Evolutionary conservation across 768 basidiomycete genomes (phyloP).

Genomic region (Paxillus rubicundulus): DNA sequence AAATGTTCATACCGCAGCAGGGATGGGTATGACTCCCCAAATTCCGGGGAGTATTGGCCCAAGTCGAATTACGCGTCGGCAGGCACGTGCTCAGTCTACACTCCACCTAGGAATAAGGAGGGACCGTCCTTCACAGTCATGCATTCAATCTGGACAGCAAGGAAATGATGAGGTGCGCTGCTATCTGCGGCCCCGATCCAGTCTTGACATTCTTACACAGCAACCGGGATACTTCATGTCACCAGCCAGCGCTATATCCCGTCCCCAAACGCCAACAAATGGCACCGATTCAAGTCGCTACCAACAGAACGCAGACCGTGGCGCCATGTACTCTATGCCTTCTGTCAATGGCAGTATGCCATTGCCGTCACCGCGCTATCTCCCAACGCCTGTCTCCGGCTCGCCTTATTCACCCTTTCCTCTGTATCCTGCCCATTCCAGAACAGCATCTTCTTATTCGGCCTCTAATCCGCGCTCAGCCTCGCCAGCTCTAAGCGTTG

Average conservation of each 20-base stretch:
- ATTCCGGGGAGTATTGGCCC: slow-evolving; percentile 54
- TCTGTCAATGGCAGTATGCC: slow-evolving; percentile 20
- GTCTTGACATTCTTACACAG: slow-evolving; percentile 13
- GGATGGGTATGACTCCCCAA: slow-evolving; percentile 36
- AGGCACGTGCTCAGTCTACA: slow-evolving; percentile 35
- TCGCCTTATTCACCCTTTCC: slow-evolving; percentile 48
- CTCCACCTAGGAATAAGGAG: slow-evolving; percentile 34
- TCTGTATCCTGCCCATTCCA: slow-evolving; percentile 43
- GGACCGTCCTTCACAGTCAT: slow-evolving; percentile 23
- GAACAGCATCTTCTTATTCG: slow-evolving; percentile 43
- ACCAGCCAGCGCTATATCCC: slow-evolving; percentile 34
- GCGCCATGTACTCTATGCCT: slow-evolving; percentile 27
- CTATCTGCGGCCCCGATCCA: not conserved
- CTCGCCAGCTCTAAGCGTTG: slow-evolving; percentile 62
- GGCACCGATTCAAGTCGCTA: slow-evolving; percentile 33
- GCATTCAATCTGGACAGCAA: slow-evolving; percentile 13
- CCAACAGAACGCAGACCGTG: slow-evolving; percentile 31
- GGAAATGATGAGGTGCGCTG: slow-evolving; percentile 28
- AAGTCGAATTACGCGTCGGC: slow-evolving; percentile 47
- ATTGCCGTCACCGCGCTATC: slow-evolving; percentile 41
- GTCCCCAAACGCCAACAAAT: slow-evolving; percentile 39
- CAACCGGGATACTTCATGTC: slow-evolving; percentile 37
- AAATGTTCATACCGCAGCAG: slow-evolving; percentile 21
- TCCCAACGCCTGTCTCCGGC: slow-evolving; percentile 45
- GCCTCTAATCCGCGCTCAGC: slow-evolving; percentile 50